These are phyloP conservation scores for Boletus semigastroideus DNA, from an alignment of 1,284 basidiomycete genomes.

Conservation along the genomic window DNA sequence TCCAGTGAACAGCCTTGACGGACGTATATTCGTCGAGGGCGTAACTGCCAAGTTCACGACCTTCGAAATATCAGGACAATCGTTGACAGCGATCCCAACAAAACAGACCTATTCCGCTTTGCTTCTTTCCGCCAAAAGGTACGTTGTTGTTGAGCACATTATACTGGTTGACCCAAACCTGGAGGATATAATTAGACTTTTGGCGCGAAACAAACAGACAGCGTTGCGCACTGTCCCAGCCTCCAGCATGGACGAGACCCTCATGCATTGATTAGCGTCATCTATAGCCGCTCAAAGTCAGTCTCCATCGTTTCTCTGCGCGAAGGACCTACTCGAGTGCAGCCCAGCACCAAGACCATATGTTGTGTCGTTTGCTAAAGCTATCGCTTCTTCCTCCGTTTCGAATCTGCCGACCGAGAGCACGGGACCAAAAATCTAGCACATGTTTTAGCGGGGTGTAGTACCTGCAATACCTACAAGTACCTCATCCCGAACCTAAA, in stretches of 20 bases:
- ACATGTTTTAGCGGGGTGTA: slow-evolving; percentile 6
- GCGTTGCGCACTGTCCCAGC: slow-evolving; percentile 71
- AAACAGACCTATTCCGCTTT: slow-evolving; percentile 61
- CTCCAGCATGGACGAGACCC: slow-evolving; percentile 78
- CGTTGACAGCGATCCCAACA: slow-evolving; percentile 27
- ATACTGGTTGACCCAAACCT: slow-evolving; percentile 92
- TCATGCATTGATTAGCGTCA: slow-evolving; percentile 85
- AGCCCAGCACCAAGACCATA: slow-evolving; percentile 90
- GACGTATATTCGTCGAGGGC: slow-evolving; percentile 84
- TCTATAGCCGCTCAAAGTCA: slow-evolving; percentile 38
- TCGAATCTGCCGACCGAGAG: slow-evolving; percentile 75
- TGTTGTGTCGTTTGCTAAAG: slow-evolving; percentile 78
- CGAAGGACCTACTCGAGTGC: slow-evolving; percentile 68
- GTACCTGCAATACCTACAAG: slow-evolving; percentile 7
- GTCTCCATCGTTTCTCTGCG: background rate
- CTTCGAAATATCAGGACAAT: slow-evolving; percentile 36
- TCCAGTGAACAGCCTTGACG: slow-evolving; percentile 87
- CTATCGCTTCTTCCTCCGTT: slow-evolving; percentile 77
- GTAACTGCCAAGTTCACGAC: slow-evolving; percentile 86
- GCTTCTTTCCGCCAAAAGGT: slow-evolving; percentile 94
- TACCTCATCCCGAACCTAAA: slow-evolving; percentile 73
- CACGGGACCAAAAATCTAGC: slow-evolving; percentile 84
- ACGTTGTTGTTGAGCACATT: slow-evolving; percentile 79
- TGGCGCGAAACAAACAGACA: background rate
- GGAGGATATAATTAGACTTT: slow-evolving; percentile 10